These are phyloP conservation scores for Senna tora DNA, from an alignment of 306 rosid genomes.

Conservation along the genomic window DNA sequence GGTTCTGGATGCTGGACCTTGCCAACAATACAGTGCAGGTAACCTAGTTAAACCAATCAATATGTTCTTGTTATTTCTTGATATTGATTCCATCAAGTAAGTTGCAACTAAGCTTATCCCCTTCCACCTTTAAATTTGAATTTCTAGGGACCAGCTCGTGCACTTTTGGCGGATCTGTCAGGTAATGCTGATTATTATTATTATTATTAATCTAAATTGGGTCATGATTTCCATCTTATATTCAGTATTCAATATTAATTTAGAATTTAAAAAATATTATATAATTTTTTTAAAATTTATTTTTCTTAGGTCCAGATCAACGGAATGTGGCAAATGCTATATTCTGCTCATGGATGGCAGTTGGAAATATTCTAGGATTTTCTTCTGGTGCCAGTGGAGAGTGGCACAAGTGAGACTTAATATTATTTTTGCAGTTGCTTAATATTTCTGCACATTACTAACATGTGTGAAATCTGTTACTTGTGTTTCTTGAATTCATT, in stretches of 20 bases:
- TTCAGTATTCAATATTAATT: neutral
- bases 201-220: conserved; percentile 17
- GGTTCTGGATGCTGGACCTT: conserved; percentile 99
- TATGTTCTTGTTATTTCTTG: conserved; percentile 19
- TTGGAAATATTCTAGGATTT: conserved; percentile 94
- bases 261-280: conserved; percentile 14
- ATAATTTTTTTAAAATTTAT: conserved; percentile 2
- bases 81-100: conserved; percentile 13
- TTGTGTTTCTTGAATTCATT: neutral
- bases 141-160: conserved; percentile 97
- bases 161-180: conserved; percentile 95
- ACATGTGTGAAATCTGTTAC: neutral
- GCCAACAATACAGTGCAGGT: conserved; percentile 99
- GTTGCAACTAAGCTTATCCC: conserved; percentile 23
- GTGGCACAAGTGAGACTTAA: conserved; percentile 78
- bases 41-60: conserved; percentile 37
- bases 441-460: conserved; percentile 25
- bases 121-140: conserved; percentile 23
- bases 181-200: conserved; percentile 49
- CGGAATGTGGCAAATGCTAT: conserved; percentile 89
- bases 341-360: conserved; percentile 99
- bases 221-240: conserved; percentile 32
- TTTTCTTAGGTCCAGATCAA: conserved; percentile 82
- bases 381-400: conserved; percentile 96
- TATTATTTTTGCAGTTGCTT: conserved; percentile 16